phyloP scores from a whole-genome alignment of 306 rosid species.

The Cucurbita ficifolia region DNA sequence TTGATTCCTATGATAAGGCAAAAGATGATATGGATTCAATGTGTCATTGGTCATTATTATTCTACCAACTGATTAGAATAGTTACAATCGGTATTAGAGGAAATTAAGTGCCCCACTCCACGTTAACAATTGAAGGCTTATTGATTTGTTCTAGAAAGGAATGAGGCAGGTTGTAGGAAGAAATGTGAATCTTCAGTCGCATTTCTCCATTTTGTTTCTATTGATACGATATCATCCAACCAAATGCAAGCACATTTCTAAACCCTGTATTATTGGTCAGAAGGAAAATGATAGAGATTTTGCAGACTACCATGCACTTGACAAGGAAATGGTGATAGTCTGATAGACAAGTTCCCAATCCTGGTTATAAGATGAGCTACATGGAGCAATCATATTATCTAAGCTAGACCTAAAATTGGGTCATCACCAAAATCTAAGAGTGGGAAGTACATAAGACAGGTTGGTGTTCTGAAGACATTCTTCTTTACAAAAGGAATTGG shows the following conservation, averaged over 20 bases:
- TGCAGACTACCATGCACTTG: too few species aligned
- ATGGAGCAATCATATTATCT: neutral
- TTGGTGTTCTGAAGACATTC: neutral
- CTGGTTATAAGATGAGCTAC: neutral
- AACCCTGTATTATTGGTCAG: neutral
- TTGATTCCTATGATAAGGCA: too few species aligned
- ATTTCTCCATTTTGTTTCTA: neutral
- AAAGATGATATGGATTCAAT: too few species aligned
- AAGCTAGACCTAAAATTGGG: neutral
- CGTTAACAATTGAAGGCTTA: neutral
- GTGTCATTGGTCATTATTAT: too few species aligned
- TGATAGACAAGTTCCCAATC: neutral
- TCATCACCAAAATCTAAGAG: neutral
- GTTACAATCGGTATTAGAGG: neutral
- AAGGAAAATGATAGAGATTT: neutral
- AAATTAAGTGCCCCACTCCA: neutral
- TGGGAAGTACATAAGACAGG: neutral
- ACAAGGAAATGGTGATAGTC: neutral
- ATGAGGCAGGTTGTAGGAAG: neutral
- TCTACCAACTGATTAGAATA: neutral
- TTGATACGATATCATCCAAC: neutral
- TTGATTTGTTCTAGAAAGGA: neutral
- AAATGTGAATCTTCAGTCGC: neutral
- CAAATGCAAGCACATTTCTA: neutral
- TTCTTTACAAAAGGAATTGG: neutral